Evolutionary conservation across 306 rosid genomes (phyloP).

Genomic region (Notholithocarpus densiflorus): DNA sequence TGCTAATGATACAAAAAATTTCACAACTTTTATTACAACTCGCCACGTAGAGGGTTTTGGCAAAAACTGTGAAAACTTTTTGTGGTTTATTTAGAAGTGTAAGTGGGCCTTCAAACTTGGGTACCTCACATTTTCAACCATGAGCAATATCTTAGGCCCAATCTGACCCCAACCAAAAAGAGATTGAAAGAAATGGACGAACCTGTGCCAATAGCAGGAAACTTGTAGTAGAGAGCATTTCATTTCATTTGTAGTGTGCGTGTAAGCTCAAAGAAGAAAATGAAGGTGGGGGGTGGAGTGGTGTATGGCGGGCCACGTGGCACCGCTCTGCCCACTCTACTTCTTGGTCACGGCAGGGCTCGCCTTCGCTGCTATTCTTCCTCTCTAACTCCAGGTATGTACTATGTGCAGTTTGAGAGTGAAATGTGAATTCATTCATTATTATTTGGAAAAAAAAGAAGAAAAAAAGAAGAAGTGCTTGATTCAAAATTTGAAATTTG

Average conservation of each 20-base stretch:
- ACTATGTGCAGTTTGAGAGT: too few species aligned
- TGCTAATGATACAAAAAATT: too few species aligned
- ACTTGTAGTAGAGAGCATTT: background rate
- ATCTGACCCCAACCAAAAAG: background rate
- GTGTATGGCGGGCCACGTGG: constrained; percentile 61
- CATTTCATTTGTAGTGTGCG: too few species aligned
- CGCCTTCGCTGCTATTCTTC: constrained; percentile 47
- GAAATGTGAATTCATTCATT: too few species aligned
- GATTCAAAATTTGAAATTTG: background rate
- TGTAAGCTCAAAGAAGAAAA: constrained; percentile 14
- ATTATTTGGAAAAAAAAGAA: too few species aligned
- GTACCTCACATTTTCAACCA: too few species aligned
- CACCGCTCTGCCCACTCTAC: constrained; percentile 52
- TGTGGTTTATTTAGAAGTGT: too few species aligned
- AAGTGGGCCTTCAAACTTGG: too few species aligned
- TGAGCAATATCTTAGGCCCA: background rate
- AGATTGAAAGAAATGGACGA: background rate
- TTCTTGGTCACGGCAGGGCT: constrained; percentile 44
- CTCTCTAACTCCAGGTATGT: constrained; percentile 37
- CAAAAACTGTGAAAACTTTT: too few species aligned
- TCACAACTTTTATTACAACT: too few species aligned
- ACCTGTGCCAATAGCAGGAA: background rate
- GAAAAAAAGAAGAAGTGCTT: background rate
- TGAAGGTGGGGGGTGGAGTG: constrained; percentile 73
- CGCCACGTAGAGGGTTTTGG: accelerated